Percentiles rank a stretch among this genome's conserved stretches.
phyloP scores from a whole-genome alignment of 2,329 filamentous ascomycete genomes.

The Fusarium nodosum region DNA sequence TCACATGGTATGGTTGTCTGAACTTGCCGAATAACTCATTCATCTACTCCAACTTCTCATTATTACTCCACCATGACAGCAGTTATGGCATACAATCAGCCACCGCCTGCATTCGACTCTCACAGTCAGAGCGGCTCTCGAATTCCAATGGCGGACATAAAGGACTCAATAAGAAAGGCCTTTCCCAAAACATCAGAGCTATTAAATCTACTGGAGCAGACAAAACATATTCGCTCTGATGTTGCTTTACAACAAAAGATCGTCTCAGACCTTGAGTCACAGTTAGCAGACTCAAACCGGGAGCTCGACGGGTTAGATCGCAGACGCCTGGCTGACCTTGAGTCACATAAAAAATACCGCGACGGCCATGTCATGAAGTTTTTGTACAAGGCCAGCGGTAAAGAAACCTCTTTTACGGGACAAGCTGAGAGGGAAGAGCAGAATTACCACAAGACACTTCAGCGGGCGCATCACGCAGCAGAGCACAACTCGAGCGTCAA shows the following conservation, averaged over 20 bases:
- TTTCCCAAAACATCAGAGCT: slow-evolving; percentile 59
- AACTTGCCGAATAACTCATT: background rate
- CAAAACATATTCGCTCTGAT: slow-evolving; percentile 62
- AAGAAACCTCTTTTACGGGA: slow-evolving; percentile 57
- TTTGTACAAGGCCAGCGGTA: slow-evolving; percentile 64
- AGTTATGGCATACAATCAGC: slow-evolving; percentile 16
- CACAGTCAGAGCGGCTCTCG: background rate
- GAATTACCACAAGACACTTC: slow-evolving; percentile 67
- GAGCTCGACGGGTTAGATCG: slow-evolving; percentile 57
- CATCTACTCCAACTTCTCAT: slow-evolving; percentile 2
- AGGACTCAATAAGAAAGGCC: slow-evolving; percentile 57
- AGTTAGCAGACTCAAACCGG: slow-evolving; percentile 56
- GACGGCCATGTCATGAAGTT: slow-evolving; percentile 66
- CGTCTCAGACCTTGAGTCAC: slow-evolving; percentile 60
- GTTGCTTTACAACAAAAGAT: slow-evolving; percentile 62
- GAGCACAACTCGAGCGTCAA: slow-evolving; percentile 59
- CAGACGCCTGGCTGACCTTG: slow-evolving; percentile 62
- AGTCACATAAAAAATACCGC: slow-evolving; percentile 66
- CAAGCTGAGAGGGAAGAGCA: slow-evolving; percentile 66
- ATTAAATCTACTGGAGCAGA: slow-evolving; percentile 61
- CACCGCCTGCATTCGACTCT: slow-evolving; percentile 10
- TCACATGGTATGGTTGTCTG: background rate
- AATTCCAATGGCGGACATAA: slow-evolving; percentile 49
- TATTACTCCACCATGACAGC: slow-evolving; percentile 11
- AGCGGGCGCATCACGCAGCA: slow-evolving; percentile 62